Conservation (phyloP, 2,329 filamentous ascomycete genomes). For the Bipolaris cookei region DNA sequence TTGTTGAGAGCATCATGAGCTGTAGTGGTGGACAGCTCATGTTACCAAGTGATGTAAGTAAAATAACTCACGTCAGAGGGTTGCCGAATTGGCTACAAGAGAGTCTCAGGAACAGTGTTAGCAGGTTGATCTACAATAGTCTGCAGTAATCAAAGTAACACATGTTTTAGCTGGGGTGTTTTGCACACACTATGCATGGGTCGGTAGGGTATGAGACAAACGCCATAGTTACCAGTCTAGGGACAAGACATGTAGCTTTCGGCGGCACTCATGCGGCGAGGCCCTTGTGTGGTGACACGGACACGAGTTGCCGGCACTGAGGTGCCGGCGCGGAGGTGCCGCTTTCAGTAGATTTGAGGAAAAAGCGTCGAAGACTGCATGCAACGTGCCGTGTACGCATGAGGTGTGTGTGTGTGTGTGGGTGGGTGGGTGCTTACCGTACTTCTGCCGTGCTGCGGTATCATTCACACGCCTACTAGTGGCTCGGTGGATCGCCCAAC, state of each 20-base stretch:
- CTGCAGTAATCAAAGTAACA: slow-evolving; percentile 4
- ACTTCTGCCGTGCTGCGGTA: background rate
- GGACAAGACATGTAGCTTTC: slow-evolving; percentile 1
- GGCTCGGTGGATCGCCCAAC: slow-evolving; percentile 11
- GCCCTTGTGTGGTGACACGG: slow-evolving; percentile 11
- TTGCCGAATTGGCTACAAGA: slow-evolving; percentile 60
- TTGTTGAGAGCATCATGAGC: slow-evolving; percentile 51
- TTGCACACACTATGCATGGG: background rate
- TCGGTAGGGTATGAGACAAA: no score
- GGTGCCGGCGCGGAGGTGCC: slow-evolving; percentile 19
- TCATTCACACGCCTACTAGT: background rate
- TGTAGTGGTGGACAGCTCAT: slow-evolving; percentile 52
- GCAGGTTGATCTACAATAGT: slow-evolving; percentile 23
- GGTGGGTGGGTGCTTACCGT: slow-evolving; percentile 9
- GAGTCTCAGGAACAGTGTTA: slow-evolving; percentile 28
- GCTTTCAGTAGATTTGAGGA: slow-evolving; percentile 19
- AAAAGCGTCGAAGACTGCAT: slow-evolving; percentile 27
- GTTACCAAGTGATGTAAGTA: slow-evolving; percentile 34
- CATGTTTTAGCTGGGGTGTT: background rate
- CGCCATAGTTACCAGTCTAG: background rate
- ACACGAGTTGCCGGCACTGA: slow-evolving; percentile 1
- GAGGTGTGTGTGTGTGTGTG: slow-evolving; percentile 18
- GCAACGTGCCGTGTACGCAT: slow-evolving; percentile 30
- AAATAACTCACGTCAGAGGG: slow-evolving; percentile 48
- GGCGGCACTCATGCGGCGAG: slow-evolving; percentile 8